Evolutionary conservation across 345 rosid species (phyloP), one percentile per base, ranked within the genome.

Genomic region (Pistacia integerrima): DNA sequence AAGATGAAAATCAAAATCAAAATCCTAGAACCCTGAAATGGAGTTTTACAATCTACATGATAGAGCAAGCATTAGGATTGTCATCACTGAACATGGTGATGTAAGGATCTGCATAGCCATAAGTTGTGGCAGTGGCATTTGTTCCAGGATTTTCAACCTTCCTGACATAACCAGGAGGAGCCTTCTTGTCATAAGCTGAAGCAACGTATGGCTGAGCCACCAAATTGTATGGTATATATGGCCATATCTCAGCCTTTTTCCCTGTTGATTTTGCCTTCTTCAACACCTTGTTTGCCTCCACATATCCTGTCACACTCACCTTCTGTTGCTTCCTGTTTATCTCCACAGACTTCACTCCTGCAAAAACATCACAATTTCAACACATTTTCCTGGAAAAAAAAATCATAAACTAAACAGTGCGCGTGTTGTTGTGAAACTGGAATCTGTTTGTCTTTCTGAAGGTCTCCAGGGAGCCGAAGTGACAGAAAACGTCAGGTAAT

Each of bases 181-280:
- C 99, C 72, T 82, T 93, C 91, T 96, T 96, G 93, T 96, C 97
- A 73, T 96, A 93, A 74, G 94, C 89, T 55, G 84, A 84, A 64
- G 87, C 86, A 35, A 84, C 74, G 78, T 90, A 96, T 3, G 99
- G 97, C 51, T 91, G 97, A 51, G 98, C 92, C 90, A 96, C 98
- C 74, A 93, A 52, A 74, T 87, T 90, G 86, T 92, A 96, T 33
- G 97, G 97, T 5, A 96, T 87, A 55, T 93, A 96, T 0, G 99
- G 99, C 99, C 99, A 93, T 60, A 96, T 86, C 92, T 96, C 99
- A 38, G 90, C 93, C 82, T 80, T 96, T 82, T 96, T 96, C 76
- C 99, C 98, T 3, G 97, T 96, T 56, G 93, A 75, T 70, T 90
- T 92, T 4, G 98, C 99, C 85, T 87, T 91, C 89, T 92, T 91